Conservation (phyloP, 805 yeast species). For the Candida nanaspora region DNA sequence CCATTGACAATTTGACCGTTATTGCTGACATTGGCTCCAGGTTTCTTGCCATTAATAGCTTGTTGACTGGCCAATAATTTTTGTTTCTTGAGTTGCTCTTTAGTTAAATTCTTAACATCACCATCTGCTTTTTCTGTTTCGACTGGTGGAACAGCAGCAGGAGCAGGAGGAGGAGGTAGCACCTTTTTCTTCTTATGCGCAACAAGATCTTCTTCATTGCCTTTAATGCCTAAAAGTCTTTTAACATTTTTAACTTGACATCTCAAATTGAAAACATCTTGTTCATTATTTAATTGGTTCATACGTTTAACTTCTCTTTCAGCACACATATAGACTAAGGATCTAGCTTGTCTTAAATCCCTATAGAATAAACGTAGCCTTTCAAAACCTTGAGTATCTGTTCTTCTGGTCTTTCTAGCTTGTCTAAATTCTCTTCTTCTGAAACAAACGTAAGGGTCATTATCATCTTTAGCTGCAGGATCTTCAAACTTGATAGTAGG, state of each 20-base stretch:
- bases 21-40: conserved; percentile 5
- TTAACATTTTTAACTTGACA: conserved; percentile 66
- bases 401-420: conserved; percentile 91
- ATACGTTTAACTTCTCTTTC: conserved; percentile 64
- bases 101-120: background rate
- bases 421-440: conserved; percentile 93
- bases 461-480: conserved; percentile 73
- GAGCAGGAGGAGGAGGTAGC: conserved; percentile 12
- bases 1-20: conserved; percentile 2
- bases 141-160: no score
- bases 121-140: background rate
- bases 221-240: conserved; percentile 67
- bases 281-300: conserved; percentile 55
- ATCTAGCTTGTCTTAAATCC: conserved; percentile 72
- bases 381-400: conserved; percentile 87
- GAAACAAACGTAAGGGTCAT: conserved; percentile 92
- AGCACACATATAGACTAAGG: conserved; percentile 60
- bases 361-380: conserved; percentile 64
- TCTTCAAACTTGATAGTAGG: conserved; percentile 82
- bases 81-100: conserved; percentile 11
- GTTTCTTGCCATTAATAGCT: background rate
- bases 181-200: conserved; percentile 67
- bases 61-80: conserved; percentile 18
- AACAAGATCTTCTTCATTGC: conserved; percentile 77
- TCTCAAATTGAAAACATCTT: conserved; percentile 64